Evolutionary conservation across 2,329 filamentous ascomycete species (phyloP), one percentile per base, ranked within the genome.

Genomic region (Epichloe festucae): DNA sequence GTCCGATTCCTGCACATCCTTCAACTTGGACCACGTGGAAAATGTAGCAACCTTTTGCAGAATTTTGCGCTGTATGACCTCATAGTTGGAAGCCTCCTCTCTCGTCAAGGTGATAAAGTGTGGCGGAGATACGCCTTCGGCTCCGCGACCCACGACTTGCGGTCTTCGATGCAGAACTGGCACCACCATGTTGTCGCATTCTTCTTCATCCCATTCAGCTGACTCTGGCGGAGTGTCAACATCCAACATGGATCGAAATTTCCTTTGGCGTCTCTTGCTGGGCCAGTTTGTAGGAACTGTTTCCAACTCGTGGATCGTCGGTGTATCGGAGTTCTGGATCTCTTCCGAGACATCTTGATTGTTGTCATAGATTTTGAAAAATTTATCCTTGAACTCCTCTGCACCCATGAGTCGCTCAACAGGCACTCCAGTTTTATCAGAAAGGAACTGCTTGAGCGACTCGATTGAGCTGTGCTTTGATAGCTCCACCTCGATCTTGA

Each of bases 341-440:
- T 83, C 80, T 52, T 95, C 89, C 0, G 82, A 81, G 10, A 90
- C 81, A 34, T 76, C 74, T 7, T 66, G 64, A 4, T 70, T 71
- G 60, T 96, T 87, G 23, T 88, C 79, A 57, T 93, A 89, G 48
- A 88, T 77, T 63, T 89, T 91, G 73, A 90, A 97, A 66, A 96
- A 90, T 59, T 84, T 89, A 58, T 81, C 75, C 58, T 81, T 85
- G 65, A 88, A 95, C 48, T 94, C 81, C 61, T 98, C 93, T 1
- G 81, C 84, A 14, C 84, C 82, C 62, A 95, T 81, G n/a, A 96
- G 64, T 12, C 80, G 78, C 46, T 82, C 76, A 48, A 74, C 63
- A 51, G 77, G 80, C 40, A 90, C 75, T 38, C 78, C 84, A 2
- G 82, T 79, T 48, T 83, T 78, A 48, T 73, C 75, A n/a, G 84